Evolutionary conservation across 495 filamentous ascomycete genomes (phyloP), one percentile per base, ranked within the genome.

Genomic region (Trichoderma parareesei): DNA sequence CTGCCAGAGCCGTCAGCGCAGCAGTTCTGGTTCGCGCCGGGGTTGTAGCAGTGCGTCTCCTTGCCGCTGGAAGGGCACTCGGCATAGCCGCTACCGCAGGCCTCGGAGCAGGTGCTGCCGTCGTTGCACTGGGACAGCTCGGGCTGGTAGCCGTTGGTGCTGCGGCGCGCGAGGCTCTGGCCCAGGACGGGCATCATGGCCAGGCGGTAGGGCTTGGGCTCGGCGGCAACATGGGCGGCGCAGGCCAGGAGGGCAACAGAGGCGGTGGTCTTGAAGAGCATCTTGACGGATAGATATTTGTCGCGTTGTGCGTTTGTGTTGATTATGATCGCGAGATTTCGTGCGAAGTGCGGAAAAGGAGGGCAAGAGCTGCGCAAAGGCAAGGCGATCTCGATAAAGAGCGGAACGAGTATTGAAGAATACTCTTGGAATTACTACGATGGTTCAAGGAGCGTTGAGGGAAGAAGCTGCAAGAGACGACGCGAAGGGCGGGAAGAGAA

Each of bases 31-130:
- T 72, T 68, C 27, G 71, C 77, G 14, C 62, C 33, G 13, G 71
- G 67, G 69, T 82, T 78, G 73, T 67, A 82, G 71, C 79, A 82
- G 73, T 82, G 78, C 18, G 76, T 68, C 11, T 71, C 38, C 55
- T 62, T 65, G 65, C 79, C 76, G 40, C 59, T 70, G 42, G 79
- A 78, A 38, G 71, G 62, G 70, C 79, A 81, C 49, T 75, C 68
- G 37, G 64, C 62, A 66, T 75, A 82, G 33, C 76, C 78, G 46
- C 71, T 73, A 35, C 79, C 79, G 70, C 79, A 82, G 53, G 79
- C 78, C 67, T 79, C 74, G n/a, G 72, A 71, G 70, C 78, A 81
- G 4, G 79, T 81, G 59, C 70, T 60, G 44, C 78, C 79, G 35
- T 66, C 62, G 20, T 72, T 69, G 63, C 79, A 81, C 40, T 73